Evolutionary conservation across 2,329 filamentous ascomycete genomes (phyloP).

Genomic region (Eutypa lata): DNA sequence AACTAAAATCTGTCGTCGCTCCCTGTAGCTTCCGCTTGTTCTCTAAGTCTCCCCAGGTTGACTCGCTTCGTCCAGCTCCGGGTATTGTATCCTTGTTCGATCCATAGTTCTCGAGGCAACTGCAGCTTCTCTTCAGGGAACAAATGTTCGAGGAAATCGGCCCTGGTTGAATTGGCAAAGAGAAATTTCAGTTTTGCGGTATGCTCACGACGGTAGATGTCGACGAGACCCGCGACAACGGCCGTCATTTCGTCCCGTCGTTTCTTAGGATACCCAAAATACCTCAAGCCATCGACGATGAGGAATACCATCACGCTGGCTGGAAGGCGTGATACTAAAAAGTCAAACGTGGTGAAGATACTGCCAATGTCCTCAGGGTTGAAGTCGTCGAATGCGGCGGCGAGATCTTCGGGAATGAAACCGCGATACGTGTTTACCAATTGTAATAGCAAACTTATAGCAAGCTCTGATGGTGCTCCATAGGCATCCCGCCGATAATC

Average conservation of each 20-base stretch:
- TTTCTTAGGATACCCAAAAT: neutral
- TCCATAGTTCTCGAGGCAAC: neutral
- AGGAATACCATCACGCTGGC: neutral
- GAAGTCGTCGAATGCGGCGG: neutral
- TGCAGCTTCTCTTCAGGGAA: slow-evolving; percentile 5
- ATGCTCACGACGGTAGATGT: neutral
- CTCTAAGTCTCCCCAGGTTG: too few relatives aligned
- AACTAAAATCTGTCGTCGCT: too few relatives aligned
- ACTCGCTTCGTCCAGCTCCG: neutral
- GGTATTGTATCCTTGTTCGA: neutral
- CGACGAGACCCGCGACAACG: neutral
- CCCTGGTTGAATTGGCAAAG: slow-evolving; percentile 1
- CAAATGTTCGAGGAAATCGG: slow-evolving; percentile 1
- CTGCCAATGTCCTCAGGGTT: neutral
- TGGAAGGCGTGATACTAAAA: slow-evolving; percentile 1
- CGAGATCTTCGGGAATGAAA: slow-evolving; percentile 7
- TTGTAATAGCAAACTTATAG: slow-evolving; percentile 7
- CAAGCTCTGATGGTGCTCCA: slow-evolving; percentile 3
- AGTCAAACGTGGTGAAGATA: neutral
- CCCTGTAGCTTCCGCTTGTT: too few relatives aligned
- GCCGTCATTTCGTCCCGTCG: neutral
- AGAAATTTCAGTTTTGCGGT: slow-evolving; percentile 6
- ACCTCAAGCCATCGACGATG: slow-evolving; percentile 5
- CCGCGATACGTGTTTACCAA: slow-evolving; percentile 2
- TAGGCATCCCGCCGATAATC: slow-evolving; percentile 1